These are phyloP conservation scores for Adansonia madagascariensis DNA, from an alignment of 441 rosid species.

Conservation along the genomic window DNA sequence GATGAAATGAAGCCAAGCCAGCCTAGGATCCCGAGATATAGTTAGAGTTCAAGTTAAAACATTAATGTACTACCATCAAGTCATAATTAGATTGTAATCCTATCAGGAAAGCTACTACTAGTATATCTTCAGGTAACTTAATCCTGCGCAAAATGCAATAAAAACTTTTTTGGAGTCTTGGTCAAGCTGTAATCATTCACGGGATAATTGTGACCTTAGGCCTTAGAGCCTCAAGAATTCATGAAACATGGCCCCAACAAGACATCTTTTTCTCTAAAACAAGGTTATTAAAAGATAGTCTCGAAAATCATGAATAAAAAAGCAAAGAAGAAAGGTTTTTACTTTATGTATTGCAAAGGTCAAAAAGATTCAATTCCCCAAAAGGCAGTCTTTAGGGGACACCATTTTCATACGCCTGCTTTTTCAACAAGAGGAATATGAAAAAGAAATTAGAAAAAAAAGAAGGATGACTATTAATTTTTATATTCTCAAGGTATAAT, in stretches of 20 bases:
- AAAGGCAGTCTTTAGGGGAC: conserved; percentile 41
- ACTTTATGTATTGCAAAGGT: conserved; percentile 45
- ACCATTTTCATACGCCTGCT: conserved; percentile 31
- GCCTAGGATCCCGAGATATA: background rate
- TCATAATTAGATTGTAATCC: background rate
- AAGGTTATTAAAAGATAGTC: conserved; percentile 20
- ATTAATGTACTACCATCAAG: background rate
- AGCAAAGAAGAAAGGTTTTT: conserved; percentile 38
- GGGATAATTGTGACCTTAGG: conserved; percentile 32
- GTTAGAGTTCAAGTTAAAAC: background rate
- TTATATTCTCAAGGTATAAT: background rate
- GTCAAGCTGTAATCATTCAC: conserved; percentile 36
- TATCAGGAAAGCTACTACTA: background rate
- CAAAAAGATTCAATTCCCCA: conserved; percentile 58
- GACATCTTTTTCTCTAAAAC: conserved; percentile 19
- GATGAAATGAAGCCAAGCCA: conserved; percentile 5
- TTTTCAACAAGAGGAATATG: background rate
- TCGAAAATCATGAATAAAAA: conserved; percentile 33
- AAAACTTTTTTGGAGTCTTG: background rate
- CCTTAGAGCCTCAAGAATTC: conserved; percentile 26
- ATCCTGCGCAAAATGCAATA: background rate
- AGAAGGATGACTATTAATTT: background rate
- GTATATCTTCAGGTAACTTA: background rate
- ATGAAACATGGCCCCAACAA: conserved; percentile 26
- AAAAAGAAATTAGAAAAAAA: background rate